Evolutionary conservation across 352 stramenopile species (phyloP), one percentile per base, ranked within the genome.

Genomic region (Pythium pectinolyticum): DNA sequence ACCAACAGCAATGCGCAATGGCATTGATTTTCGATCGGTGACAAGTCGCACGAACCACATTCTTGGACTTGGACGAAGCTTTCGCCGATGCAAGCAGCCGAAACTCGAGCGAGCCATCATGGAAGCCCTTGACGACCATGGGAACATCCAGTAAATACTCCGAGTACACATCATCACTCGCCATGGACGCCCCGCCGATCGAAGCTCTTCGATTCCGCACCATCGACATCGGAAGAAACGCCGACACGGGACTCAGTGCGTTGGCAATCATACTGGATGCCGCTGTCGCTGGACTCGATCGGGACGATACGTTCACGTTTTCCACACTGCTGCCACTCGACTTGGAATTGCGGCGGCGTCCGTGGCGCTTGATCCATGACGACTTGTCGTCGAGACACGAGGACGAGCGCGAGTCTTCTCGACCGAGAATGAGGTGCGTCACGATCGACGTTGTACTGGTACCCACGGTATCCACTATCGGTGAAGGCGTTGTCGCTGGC

Each of bases 131-230:
- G 14, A 52, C 70, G 10, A 87, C 60, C 10, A 90, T 49, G 27
- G 81, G 79, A 2, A 92, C 78, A 46, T 92, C 81, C 43, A 89
- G 51, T 35, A 92, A 46, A 60, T 69, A 66, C n/a, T 73, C 58
- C 1, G 66, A 61, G 43, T 61, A 60, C 3, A 66, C 25, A 34
- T 66, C 49, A 14, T 73, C 66, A 47, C 14, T 46, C 12, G 45
- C 52, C 6, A 51, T 17, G 3, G 35, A 20, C 22, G 30, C 45
- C 34, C 52, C 64, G 35, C 50, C 40, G 32, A 67, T 48, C 39
- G 64, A 61, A 3, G 24, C 40, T 22, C 53, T 39, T 11, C 58
- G 34, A 17, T 17, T 17, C 4, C 64, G 20, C 25, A 27, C 20
- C 1, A 59, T 62, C 4, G 53, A 47, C 11, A 28, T 47, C 8